Evolutionary conservation across 2,329 filamentous ascomycete species (phyloP).

Genomic region (Fusarium pseudoanthophilum): DNA sequence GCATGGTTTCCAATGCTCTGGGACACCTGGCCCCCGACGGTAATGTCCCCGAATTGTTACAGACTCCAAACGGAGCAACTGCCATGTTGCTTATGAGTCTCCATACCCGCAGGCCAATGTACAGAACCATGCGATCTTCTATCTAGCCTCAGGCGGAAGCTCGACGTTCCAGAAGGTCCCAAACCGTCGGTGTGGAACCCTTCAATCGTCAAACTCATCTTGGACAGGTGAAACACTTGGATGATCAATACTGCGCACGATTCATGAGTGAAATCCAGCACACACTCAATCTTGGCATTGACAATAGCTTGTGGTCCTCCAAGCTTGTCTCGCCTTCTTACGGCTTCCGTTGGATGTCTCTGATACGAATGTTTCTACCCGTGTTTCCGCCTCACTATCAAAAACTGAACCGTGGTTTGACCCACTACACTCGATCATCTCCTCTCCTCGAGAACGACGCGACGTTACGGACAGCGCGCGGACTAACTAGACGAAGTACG

Average conservation of each 20-base stretch:
- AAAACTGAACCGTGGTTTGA: conserved; percentile 9
- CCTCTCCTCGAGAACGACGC: conserved; percentile 23
- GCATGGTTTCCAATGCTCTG: conserved; percentile 37
- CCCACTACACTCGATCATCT: conserved; percentile 32
- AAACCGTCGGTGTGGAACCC: conserved; percentile 19
- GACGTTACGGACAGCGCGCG: conserved; percentile 19
- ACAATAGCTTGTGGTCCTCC: conserved; percentile 13
- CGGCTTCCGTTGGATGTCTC: conserved; percentile 26
- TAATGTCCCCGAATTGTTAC: conserved; percentile 35
- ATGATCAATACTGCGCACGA: conserved; percentile 17
- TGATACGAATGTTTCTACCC: conserved; percentile 25
- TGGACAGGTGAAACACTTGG: conserved; percentile 41
- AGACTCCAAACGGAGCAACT: conserved; percentile 32
- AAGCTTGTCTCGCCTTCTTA: conserved; percentile 21
- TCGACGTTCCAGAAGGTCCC: conserved; percentile 44
- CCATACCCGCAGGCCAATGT: not conserved
- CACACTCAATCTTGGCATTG: conserved; percentile 17
- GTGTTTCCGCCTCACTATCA: conserved; percentile 31
- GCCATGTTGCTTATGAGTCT: conserved; percentile 15
- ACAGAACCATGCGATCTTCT: conserved; percentile 27
- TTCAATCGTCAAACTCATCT: conserved; percentile 28
- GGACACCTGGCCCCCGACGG: conserved; percentile 35
- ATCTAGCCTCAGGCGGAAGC: conserved; percentile 31
- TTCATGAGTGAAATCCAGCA: conserved; percentile 19
- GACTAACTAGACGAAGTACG: not conserved